Evolutionary conservation across 140 eudicot species (phyloP), one percentile per base, ranked within the genome.

Genomic region (Flaveria floridana): DNA sequence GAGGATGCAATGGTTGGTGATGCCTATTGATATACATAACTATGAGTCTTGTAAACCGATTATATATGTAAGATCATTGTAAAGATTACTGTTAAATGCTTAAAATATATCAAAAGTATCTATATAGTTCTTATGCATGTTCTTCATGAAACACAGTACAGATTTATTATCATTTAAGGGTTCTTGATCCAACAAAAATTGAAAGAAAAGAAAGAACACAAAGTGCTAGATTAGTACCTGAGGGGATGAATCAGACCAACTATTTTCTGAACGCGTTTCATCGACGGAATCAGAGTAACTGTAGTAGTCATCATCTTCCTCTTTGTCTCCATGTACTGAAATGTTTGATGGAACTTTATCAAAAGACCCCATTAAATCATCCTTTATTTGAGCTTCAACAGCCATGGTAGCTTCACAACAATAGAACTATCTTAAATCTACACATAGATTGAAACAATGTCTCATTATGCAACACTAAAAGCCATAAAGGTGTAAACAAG

Each of bases 241-340:
- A 76, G 83, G 82, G 69, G 82, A 81, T 59, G 66, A 84, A 50
- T 81, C 82, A 66, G 82, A 67, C 87, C 90, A 85, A 37, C 82
- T 80, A 65, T 70, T 68, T 75, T 83, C 88, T 19, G 84, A 79
- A 34, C 61, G 84, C 2, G 47, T 47, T 47, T 80, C 84, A 23
- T 81, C 85, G 25, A 79, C 84, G 2, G 83, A 81, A 53, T 88
- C 95, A 2, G 87, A 75, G 63, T 82, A 86, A 71, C 88, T 86
- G 76, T 73, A 82, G 79, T 81, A 86, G 8, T 86, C 91, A 79
- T 88, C 82, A 18, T 80, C 82, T 59, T 84, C 90, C 67, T 88
- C 81, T 39, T 79, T 74, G 68, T 79, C 89, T 65, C 87, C 77
- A 51, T 83, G 85, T 73, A 85, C 77, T 11, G 90, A 81, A 64